phyloP scores from a whole-genome alignment of 371 early-diverging fungal species.

The Mucor racemosus region DNA sequence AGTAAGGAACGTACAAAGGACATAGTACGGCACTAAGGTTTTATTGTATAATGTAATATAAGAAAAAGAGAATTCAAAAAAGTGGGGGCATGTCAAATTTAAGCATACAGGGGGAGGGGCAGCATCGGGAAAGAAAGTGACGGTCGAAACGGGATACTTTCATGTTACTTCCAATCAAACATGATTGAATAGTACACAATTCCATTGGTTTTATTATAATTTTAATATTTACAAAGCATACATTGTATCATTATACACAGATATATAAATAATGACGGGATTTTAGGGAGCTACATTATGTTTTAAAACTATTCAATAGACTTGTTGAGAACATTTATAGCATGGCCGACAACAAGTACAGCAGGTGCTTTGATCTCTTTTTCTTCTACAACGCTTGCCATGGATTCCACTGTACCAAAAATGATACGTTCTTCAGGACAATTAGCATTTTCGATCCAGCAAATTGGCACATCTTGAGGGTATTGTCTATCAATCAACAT shows the following conservation, averaged over 20 bases:
- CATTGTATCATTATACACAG: neutral
- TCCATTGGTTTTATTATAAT: neutral
- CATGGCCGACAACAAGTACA: constrained; percentile 68
- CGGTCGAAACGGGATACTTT: neutral
- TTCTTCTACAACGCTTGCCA: constrained; percentile 54
- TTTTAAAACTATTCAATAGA: too few relatives aligned
- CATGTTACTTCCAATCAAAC: neutral
- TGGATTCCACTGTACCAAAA: constrained; percentile 57
- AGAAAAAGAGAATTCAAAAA: constrained; percentile 1
- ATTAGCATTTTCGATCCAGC: constrained; percentile 75
- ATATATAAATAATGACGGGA: too few relatives aligned
- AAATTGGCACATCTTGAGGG: constrained; percentile 62
- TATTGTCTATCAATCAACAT: constrained; percentile 61
- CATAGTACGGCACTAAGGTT: constrained; percentile 30
- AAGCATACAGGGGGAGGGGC: constrained; percentile 11
- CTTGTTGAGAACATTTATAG: constrained; percentile 23
- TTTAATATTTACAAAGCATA: neutral
- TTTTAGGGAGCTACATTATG: too few relatives aligned
- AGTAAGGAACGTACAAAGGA: constrained; percentile 53
- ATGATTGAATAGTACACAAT: too few relatives aligned
- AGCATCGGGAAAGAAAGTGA: constrained; percentile 9
- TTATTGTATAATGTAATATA: constrained; percentile 1
- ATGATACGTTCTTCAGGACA: constrained; percentile 67
- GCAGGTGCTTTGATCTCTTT: constrained; percentile 71
- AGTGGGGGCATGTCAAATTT: constrained; percentile 16